These are phyloP conservation scores for Mortierella sp. DNA, from an alignment of 371 early-diverging fungal species.

Conservation along the genomic window DNA sequence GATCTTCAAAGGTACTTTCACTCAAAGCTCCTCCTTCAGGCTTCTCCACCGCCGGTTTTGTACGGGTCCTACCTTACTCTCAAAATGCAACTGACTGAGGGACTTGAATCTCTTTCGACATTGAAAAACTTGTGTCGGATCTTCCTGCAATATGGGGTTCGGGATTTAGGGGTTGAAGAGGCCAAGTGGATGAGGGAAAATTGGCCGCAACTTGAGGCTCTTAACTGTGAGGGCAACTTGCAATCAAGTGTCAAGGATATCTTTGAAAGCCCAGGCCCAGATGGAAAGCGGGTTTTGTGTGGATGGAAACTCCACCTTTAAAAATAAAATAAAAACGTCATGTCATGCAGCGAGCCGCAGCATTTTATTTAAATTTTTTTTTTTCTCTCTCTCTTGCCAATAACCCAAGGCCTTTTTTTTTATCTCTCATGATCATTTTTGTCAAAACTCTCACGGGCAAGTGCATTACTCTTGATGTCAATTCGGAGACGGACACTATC, in stretches of 20 bases:
- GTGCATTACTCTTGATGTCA: background rate
- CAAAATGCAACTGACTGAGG: background rate
- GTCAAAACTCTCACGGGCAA: background rate
- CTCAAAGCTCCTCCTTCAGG: background rate
- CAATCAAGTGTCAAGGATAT: background rate
- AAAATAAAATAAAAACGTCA: background rate
- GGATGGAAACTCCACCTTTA: background rate
- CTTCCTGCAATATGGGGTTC: background rate
- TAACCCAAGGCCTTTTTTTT: background rate
- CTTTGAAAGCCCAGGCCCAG: background rate
- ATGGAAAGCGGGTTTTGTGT: background rate
- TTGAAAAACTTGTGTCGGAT: background rate
- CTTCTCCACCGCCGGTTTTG: background rate
- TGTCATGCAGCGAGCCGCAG: background rate
- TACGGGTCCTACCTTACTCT: background rate
- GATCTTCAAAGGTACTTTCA: background rate
- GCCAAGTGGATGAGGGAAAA: background rate
- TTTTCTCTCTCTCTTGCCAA: background rate
- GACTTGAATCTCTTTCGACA: background rate
- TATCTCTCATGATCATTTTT: background rate
- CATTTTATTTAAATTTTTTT: background rate
- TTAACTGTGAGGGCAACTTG: no score
- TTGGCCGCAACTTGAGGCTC: slow-evolving; percentile 2
- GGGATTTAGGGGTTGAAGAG: background rate
- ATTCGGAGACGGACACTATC: background rate